phyloP scores from a whole-genome alignment of 2,329 filamentous ascomycete species.

The Graphilbum fragrans region DNA sequence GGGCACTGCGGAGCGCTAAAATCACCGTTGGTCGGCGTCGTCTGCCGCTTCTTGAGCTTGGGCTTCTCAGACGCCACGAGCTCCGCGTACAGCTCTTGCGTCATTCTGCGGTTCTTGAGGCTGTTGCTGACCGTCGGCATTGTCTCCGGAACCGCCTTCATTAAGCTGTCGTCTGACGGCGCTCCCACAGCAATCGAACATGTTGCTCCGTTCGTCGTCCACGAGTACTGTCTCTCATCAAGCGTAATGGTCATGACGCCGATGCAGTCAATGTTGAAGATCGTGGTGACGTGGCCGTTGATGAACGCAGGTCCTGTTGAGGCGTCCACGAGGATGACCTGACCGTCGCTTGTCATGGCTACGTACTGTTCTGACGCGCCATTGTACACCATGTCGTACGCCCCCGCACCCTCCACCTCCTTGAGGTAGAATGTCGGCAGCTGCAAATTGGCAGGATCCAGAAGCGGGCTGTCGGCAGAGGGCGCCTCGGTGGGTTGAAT shows the following conservation, averaged over 20 bases:
- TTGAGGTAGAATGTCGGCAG: conserved; percentile 2
- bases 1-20: conserved; percentile 5
- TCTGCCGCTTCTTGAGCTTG: conserved; percentile 1
- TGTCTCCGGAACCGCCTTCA: conserved; percentile 3
- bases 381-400: background rate
- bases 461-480: conserved; percentile 1
- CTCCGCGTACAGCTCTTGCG: conserved; percentile 1
- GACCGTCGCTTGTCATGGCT: background rate
- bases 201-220: background rate
- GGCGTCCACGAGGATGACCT: conserved; percentile 3
- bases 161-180: background rate
- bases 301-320: conserved; percentile 1
- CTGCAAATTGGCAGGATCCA: conserved; percentile 2
- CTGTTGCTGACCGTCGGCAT: conserved; percentile 1
- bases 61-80: background rate
- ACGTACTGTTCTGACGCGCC: background rate
- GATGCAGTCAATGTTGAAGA: conserved; percentile 5
- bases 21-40: conserved; percentile 4
- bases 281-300: conserved; percentile 1
- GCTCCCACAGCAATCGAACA: background rate
- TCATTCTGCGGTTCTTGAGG: conserved; percentile 1
- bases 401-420: background rate
- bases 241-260: conserved; percentile 4
- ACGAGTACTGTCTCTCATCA: background rate
- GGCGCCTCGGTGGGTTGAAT: conserved; percentile 4